Conservation (phyloP, 1,139 yeast genomes). For the Kodamaea derodonti region DNA sequence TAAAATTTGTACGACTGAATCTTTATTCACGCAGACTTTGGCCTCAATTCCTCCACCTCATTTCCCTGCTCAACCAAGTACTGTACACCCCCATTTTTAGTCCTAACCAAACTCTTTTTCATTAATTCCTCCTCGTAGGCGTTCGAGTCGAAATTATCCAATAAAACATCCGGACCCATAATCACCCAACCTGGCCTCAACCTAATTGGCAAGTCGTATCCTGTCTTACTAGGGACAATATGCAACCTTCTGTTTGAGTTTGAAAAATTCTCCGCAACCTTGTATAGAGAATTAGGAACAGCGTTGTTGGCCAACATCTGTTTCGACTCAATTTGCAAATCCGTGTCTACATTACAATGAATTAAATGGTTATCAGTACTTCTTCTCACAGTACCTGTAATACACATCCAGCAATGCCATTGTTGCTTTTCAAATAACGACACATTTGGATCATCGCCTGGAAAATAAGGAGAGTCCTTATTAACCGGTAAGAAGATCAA, state of each 20-base stretch:
- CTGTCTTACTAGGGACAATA: constrained; percentile 70
- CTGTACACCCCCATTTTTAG: constrained; percentile 27
- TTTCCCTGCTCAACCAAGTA: constrained; percentile 56
- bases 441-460: constrained; percentile 26
- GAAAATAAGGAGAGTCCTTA: constrained; percentile 57
- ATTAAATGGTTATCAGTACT: constrained; percentile 79
- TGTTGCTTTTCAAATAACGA: constrained; percentile 46
- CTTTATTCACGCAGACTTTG: too few species aligned
- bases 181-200: constrained; percentile 90
- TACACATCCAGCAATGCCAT: constrained; percentile 98
- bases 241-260: constrained; percentile 79
- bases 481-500: constrained; percentile 64
- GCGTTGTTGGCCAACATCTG: constrained; percentile 22
- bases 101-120: constrained; percentile 29
- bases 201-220: constrained; percentile 59
- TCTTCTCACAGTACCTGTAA: constrained; percentile 88
- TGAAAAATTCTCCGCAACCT: constrained; percentile 86
- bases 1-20: too few species aligned
- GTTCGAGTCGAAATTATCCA: constrained; percentile 58
- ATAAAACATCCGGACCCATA: constrained; percentile 75
- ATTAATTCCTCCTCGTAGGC: constrained; percentile 32
- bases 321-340: constrained; percentile 45
- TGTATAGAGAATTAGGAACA: constrained; percentile 73
- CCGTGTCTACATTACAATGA: constrained; percentile 91
- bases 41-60: constrained; percentile 77